Percentiles rank a stretch among this genome's conserved stretches.
phyloP scores from a whole-genome alignment of 1,139 yeast species.

The Dujonia santamariae region DNA sequence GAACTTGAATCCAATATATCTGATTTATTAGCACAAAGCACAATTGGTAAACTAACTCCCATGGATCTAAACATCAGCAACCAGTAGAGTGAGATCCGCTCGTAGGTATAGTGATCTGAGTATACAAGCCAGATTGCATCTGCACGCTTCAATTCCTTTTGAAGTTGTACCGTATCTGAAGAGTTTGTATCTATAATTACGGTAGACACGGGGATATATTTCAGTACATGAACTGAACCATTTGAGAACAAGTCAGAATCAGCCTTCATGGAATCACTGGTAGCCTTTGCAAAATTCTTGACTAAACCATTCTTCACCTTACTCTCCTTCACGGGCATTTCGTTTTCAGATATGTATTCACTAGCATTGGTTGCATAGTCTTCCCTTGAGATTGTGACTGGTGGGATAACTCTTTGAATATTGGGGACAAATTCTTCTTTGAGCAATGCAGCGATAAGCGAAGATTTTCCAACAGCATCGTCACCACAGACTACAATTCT shows the following conservation, averaged over 20 bases:
- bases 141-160: slow-evolving; percentile 75
- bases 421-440: slow-evolving; percentile 77
- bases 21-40: slow-evolving; percentile 81
- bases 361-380: slow-evolving; percentile 33
- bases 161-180: slow-evolving; percentile 57
- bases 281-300: background rate
- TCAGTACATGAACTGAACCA: slow-evolving; percentile 21
- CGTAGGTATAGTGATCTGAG: slow-evolving; percentile 91
- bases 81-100: slow-evolving; percentile 89
- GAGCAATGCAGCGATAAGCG: slow-evolving; percentile 72
- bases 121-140: slow-evolving; percentile 93
- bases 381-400: slow-evolving; percentile 61
- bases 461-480: slow-evolving; percentile 82
- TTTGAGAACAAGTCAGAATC: slow-evolving; percentile 6
- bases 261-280: background rate
- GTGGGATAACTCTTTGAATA: slow-evolving; percentile 75
- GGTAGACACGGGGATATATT: slow-evolving; percentile 63
- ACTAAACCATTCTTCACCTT: background rate
- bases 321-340: background rate
- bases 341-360: slow-evolving; percentile 15
- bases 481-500: slow-evolving; percentile 94
- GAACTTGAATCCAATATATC: slow-evolving; percentile 36
- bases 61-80: slow-evolving; percentile 86
- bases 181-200: slow-evolving; percentile 78
- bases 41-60: slow-evolving; percentile 93